A percentile compares a stretch with the other conserved stretches of the same genome.
Conservation (phyloP, 2,329 filamentous ascomycete species). For the Exophiala sp. region DNA sequence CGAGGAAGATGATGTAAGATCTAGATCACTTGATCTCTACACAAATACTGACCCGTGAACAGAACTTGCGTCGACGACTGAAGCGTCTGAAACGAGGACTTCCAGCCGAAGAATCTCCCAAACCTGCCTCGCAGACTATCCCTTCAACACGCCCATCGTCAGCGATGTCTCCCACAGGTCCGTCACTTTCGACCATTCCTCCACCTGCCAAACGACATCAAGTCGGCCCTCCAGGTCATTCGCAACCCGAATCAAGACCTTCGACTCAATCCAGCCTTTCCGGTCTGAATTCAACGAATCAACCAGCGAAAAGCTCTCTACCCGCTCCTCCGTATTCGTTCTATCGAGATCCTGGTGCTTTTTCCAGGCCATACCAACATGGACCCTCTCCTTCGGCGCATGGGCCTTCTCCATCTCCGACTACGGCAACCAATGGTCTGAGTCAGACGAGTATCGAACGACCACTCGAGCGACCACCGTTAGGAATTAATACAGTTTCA, state of each 20-base stretch:
- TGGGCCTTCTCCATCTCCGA: conserved; percentile 8
- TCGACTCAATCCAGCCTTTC: conserved; percentile 12
- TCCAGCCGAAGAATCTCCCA: conserved; percentile 25
- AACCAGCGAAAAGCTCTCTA: conserved; percentile 4
- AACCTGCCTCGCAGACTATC: conserved; percentile 8
- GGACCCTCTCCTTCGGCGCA: conserved; percentile 16
- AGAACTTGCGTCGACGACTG: conserved; percentile 27
- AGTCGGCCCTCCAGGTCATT: conserved; percentile 25
- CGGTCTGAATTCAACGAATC: neutral
- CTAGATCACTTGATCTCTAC: neutral
- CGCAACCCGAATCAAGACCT: conserved; percentile 20
- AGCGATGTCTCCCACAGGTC: conserved; percentile 22
- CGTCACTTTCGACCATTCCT: conserved; percentile 25
- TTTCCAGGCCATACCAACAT: conserved; percentile 17
- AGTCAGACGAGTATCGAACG: conserved; percentile 10
- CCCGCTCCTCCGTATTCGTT: conserved; percentile 19
- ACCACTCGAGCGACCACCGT: conserved; percentile 11
- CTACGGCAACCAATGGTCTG: conserved; percentile 11
- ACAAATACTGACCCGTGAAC: conserved; percentile 3
- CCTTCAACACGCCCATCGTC: conserved; percentile 15
- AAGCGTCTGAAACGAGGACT: conserved; percentile 28
- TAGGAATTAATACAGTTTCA: neutral
- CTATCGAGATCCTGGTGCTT: conserved; percentile 13
- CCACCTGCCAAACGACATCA: conserved; percentile 29
- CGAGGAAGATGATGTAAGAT: conserved; percentile 26